phyloP scores from a whole-genome alignment of 1,284 basidiomycete genomes.

The Microbotryum silenes-acaulis region DNA sequence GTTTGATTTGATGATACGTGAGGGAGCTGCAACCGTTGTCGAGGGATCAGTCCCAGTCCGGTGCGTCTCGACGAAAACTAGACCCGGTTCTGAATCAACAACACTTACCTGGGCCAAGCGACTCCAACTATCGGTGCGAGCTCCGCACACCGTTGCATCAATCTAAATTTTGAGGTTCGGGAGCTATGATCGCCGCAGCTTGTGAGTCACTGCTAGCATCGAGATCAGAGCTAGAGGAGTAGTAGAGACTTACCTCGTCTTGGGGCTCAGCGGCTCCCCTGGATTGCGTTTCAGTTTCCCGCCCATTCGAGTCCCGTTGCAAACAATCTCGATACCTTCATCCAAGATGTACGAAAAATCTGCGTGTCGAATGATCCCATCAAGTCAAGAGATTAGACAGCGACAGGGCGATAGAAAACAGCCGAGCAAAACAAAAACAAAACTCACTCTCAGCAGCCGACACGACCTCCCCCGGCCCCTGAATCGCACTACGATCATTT shows the following conservation, averaged over 20 bases:
- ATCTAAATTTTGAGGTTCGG: slow-evolving; percentile 44
- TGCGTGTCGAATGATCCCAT: slow-evolving; percentile 48
- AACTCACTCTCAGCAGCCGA: slow-evolving; percentile 30
- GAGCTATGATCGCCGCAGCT: slow-evolving; percentile 44
- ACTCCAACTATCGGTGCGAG: neutral
- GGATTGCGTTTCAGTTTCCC: slow-evolving; percentile 53
- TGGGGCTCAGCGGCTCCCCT: slow-evolving; percentile 49
- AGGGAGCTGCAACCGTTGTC: neutral
- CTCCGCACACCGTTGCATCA: slow-evolving; percentile 7
- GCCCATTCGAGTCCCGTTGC: slow-evolving; percentile 67
- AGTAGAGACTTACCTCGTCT: slow-evolving; percentile 50
- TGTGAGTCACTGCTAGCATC: neutral
- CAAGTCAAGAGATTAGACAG: slow-evolving; percentile 25
- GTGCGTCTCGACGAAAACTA: neutral
- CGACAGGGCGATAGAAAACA: slow-evolving; percentile 6
- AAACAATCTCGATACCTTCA: slow-evolving; percentile 53
- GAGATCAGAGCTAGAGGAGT: neutral
- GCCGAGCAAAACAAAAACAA: too few species aligned
- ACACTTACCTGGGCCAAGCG: slow-evolving; percentile 2
- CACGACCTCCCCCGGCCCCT: slow-evolving; percentile 24
- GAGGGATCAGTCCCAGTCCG: neutral
- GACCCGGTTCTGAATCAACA: neutral
- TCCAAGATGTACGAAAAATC: slow-evolving; percentile 64
- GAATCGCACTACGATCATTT: slow-evolving; percentile 48
- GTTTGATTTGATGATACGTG: neutral